Evolutionary conservation across 495 filamentous ascomycete genomes (phyloP).

Genomic region (Penicillium steckii): DNA sequence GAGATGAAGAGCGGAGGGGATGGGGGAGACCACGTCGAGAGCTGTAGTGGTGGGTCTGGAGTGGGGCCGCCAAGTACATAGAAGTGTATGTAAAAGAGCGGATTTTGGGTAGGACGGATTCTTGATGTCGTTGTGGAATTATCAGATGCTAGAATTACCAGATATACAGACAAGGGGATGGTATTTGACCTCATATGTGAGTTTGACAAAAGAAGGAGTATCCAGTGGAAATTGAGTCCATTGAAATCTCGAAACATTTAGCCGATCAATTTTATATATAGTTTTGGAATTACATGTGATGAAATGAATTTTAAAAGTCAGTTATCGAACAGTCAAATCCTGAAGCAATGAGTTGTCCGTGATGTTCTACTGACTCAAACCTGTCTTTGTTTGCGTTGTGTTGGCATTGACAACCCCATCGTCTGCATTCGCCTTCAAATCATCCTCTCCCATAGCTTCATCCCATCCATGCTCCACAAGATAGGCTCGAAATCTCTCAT

Average conservation of each 20-base stretch:
- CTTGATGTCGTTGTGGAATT: neutral
- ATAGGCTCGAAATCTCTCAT: constrained; percentile 46
- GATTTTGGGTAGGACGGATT: neutral
- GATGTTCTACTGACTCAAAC: too few species aligned
- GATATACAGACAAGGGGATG: too few species aligned
- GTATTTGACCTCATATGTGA: too few species aligned
- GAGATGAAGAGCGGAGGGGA: neutral
- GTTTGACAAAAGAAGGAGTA: too few species aligned
- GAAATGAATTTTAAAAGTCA: too few species aligned
- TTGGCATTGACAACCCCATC: neutral
- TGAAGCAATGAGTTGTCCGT: too few species aligned
- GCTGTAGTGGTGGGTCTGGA: neutral
- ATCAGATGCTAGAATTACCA: too few species aligned
- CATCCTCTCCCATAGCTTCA: constrained; percentile 46
- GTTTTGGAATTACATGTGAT: too few species aligned
- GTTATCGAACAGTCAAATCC: too few species aligned
- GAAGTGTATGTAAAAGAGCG: neutral
- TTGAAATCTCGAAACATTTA: too few species aligned
- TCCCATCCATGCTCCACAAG: constrained; percentile 48
- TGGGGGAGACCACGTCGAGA: neutral
- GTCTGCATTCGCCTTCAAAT: constrained; percentile 31
- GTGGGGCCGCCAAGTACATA: neutral
- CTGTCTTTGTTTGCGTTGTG: neutral
- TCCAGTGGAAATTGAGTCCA: too few species aligned
- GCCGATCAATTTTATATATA: too few species aligned